Evolutionary conservation across 768 basidiomycete genomes (phyloP), one percentile per base, ranked within the genome.

Genomic region (Naganishia vishniacii): DNA sequence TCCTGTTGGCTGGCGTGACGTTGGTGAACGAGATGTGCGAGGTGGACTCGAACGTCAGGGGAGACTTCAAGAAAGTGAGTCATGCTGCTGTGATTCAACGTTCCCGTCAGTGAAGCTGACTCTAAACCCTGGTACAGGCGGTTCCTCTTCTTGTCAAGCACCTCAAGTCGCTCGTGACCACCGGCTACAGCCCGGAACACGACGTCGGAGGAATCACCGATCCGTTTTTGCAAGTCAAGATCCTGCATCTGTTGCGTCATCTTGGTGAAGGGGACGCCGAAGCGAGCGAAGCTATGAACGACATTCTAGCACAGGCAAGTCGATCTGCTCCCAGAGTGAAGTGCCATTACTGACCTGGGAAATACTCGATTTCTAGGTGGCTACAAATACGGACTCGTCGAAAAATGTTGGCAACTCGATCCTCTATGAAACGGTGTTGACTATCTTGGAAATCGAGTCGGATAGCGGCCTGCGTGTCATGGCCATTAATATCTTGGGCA

Each of bases 401-500:
- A 99, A 99, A 80, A 99, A 98, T 72, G 95, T 98, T 69, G 95
- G 95, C 59, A 98, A 97, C 77, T 87, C 94, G 3, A 97, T 99
- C 67, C 79, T 99, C 32, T 99, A 99, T 76, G 95, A 99, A 79
- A 94, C 94, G 0, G 94, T 97, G 6, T 81, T 98, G 67, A 91
- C 93, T 0, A 87, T 99, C 18, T 82, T 99, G 48, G 94, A 99
- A 69, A 98, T 98, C 66, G 92, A 99, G 72, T 93, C 95, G 12
- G 95, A 99, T 75, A 88, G 85, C 44, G 91, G 92, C 20, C 80
- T 99, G 23, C 86, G 95, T 1, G 93, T 98, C 47, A 97, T 99
- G 95, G 95, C 95, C 0, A 99, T 99, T 78, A 99, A 99, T 75
- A 98, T 98, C 63, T 83, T 99, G 34, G 95, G 95, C 61, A 98